Conservation (phyloP, 768 basidiomycete species). For the Dacryopinax spathularia region DNA sequence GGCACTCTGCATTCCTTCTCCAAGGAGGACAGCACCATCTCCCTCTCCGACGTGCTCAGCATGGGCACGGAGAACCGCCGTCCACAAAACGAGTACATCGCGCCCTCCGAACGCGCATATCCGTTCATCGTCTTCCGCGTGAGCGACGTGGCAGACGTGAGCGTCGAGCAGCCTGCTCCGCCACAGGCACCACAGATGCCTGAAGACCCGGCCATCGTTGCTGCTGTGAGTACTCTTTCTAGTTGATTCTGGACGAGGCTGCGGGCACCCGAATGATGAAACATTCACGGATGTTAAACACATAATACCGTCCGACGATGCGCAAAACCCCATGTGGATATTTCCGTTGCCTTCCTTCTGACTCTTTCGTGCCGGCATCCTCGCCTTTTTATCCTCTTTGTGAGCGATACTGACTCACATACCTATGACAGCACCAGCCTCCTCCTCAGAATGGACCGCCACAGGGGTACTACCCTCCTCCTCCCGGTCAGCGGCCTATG, state of each 20-base stretch:
- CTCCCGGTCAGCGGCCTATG: not conserved
- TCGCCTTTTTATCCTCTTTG: not conserved
- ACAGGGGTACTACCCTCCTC: not conserved
- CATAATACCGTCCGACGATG: conserved; percentile 29
- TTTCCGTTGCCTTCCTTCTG: conserved; percentile 53
- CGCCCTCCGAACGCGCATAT: conserved; percentile 70
- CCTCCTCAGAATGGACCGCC: not conserved
- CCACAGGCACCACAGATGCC: conserved; percentile 46
- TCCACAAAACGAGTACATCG: conserved; percentile 51
- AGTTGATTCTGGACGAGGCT: conserved; percentile 1
- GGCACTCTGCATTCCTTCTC: conserved; percentile 80
- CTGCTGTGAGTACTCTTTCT: conserved; percentile 39
- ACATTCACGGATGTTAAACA: conserved; percentile 35
- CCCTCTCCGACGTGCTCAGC: conserved; percentile 70
- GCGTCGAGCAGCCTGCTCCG: conserved; percentile 51
- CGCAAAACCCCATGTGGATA: conserved; percentile 38
- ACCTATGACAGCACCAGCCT: not conserved
- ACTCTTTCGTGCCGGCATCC: conserved; percentile 14
- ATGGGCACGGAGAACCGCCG: conserved; percentile 80
- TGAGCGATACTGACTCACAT: not conserved
- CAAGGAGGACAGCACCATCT: conserved; percentile 71
- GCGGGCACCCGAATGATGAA: conserved; percentile 26
- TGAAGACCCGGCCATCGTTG: conserved; percentile 69
- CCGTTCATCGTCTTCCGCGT: conserved; percentile 85
- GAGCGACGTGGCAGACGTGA: conserved; percentile 78